These are phyloP conservation scores for Didymella lethalis DNA, from an alignment of 2,329 filamentous ascomycete species.

Conservation along the genomic window DNA sequence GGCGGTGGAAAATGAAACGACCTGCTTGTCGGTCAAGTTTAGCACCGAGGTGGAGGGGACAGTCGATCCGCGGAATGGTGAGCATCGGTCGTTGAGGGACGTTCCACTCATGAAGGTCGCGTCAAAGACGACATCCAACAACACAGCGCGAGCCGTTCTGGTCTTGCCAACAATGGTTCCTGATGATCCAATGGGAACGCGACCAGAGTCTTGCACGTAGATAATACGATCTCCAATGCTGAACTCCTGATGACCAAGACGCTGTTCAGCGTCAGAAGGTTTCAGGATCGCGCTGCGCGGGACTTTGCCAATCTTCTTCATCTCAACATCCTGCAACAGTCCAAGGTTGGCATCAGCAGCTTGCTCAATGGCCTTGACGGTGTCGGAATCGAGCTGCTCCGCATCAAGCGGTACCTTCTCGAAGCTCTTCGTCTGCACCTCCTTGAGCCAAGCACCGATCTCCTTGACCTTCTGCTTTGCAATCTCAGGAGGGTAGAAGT, in stretches of 20 bases:
- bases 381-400: constrained; percentile 91
- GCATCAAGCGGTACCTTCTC: constrained; percentile 96
- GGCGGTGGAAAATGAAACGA: constrained; percentile 72
- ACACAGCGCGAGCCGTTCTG: constrained; percentile 79
- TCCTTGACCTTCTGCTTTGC: constrained; percentile 88
- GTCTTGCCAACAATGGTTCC: constrained; percentile 97
- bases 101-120: constrained; percentile 97
- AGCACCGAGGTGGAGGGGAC: constrained; percentile 87
- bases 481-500: constrained; percentile 79
- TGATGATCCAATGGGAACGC: constrained; percentile 89
- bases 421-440: constrained; percentile 87
- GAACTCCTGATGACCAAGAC: constrained; percentile 85
- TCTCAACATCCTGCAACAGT: constrained; percentile 53
- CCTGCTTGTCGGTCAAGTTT: constrained; percentile 83
- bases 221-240: constrained; percentile 87
- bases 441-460: constrained; percentile 92
- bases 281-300: constrained; percentile 89
- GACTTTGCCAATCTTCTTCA: constrained; percentile 78
- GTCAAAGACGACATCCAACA: constrained; percentile 94
- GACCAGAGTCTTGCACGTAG: constrained; percentile 90
- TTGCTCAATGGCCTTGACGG: constrained; percentile 80
- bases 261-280: constrained; percentile 94
- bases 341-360: constrained; percentile 67
- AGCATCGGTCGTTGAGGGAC: constrained; percentile 86
- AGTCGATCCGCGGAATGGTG: constrained; percentile 91